Evolutionary conservation across 495 filamentous ascomycete species (phyloP), one percentile per base, ranked within the genome.

Genomic region (Staphylotrichum tortipilum): DNA sequence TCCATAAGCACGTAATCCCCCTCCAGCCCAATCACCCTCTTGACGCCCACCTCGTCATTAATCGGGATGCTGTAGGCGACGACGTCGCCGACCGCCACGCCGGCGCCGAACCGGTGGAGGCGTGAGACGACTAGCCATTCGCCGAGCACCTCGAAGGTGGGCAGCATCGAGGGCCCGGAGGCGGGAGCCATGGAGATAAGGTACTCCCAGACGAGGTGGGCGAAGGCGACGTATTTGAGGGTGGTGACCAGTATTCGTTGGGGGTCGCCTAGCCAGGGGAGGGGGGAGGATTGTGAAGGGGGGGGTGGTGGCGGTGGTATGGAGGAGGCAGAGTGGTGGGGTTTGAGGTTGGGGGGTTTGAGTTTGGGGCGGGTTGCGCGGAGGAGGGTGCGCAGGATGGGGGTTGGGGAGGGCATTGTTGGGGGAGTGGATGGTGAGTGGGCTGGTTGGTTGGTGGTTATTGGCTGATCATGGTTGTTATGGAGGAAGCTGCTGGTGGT

Each of bases 1-100:
- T 88, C 80, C 50, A 77, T 71, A 52, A 86, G 68, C 28, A 96
- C 89, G 69, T 92, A 95, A 69, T 98, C 92, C 12, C 92, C 92
- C 11, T 81, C 81, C 77, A 96, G 69, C 3, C 90, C 92, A 23
- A 96, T 55, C 18, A 97, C 82, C 49, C 92, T 72, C 73, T 98
- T 98, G 9, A 85, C 70, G 12, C 74, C 86, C 41, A 78, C 65
- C 22, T 75, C 71, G n/a, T 76, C 76, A 41, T 83, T 79, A 30
- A 79, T 70, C 10, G 91, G 90, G 58, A 89, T 85, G 21, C 75
- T 68, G 66, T 85, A 94, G 31, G 74, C 75, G 47, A 97, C 81
- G 14, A 95, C 83, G 67, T 98, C 92, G 14, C 92, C 92, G 28
- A 95, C 82, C 15, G 70, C 56, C 14, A 95, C 70, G 43, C 74